phyloP scores from a whole-genome alignment of 176 grass and related monocot species.

The Areca catechu region DNA sequence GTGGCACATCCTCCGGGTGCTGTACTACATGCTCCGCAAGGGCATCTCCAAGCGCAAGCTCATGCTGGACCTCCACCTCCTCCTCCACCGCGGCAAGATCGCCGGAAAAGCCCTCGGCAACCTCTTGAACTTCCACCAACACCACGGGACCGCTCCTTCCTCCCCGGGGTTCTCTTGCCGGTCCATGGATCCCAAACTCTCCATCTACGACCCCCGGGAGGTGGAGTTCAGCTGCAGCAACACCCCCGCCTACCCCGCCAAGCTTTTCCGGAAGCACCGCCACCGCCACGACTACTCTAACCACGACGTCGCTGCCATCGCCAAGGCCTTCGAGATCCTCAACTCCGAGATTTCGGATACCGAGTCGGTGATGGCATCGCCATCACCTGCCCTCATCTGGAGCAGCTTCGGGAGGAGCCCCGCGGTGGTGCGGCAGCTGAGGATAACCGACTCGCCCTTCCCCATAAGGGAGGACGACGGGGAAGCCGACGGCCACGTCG shows the following conservation, averaged over 20 bases:
- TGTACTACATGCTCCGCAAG: conserved; percentile 68
- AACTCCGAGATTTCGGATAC: conserved; percentile 18
- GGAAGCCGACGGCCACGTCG: conserved; percentile 16
- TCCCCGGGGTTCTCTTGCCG: conserved; percentile 23
- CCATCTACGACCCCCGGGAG: conserved; percentile 36
- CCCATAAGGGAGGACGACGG: conserved; percentile 29
- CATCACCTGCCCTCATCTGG: conserved; percentile 24
- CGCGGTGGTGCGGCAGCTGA: conserved; percentile 40
- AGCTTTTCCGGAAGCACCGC: conserved; percentile 2
- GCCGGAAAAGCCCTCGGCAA: conserved; percentile 64
- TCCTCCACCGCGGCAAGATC: conserved; percentile 76
- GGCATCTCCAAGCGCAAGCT: conserved; percentile 77
- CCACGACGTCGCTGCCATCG: conserved; percentile 61
- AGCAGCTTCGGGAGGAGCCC: conserved; percentile 51
- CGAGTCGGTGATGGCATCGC: conserved; percentile 13
- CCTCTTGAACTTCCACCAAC: conserved; percentile 30
- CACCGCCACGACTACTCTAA: conserved; percentile 41
- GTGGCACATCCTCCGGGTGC: conserved; percentile 59
- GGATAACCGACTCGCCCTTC: conserved; percentile 91
- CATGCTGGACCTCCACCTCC: conserved; percentile 59
- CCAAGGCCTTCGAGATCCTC: conserved; percentile 57
- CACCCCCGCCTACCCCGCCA: conserved; percentile 55
- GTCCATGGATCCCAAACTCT: conserved; percentile 28
- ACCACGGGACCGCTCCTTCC: neutral
- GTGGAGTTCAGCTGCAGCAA: conserved; percentile 98